Evolutionary conservation across 139 green algal species (phyloP), one percentile per base, ranked within the genome.

Genomic region (Coelastrella sp.): DNA sequence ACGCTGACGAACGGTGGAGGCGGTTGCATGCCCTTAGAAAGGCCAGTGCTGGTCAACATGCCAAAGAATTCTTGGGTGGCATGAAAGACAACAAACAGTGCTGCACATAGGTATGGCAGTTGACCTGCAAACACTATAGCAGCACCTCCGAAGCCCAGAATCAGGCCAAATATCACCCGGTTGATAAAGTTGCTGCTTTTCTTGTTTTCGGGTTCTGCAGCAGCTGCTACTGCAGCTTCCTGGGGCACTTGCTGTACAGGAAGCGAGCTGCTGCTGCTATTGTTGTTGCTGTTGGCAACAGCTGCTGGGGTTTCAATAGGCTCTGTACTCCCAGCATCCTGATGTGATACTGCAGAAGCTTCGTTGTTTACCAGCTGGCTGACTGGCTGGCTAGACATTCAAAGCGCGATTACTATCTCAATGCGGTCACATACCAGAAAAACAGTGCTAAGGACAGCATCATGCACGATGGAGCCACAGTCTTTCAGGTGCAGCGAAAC

Each of bases 41-140:
- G 92, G 37, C 91, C 89, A 43, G 89, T 88, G 23, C 88, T 93
- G 3, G 91, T 94, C 4, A 96, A 73, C 30, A 96, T 92, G 15
- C 91, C 92, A 48, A 90, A 93, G 84, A 92, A 96, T 77, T 96
- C 94, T 40, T 80, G 90, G 1, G 92, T 93, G 9, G 90, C 90
- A 38, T 97, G 94, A 86, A 93, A 97, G 0, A 88, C 85, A 21
- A 95, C 87, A 35, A 97, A 89, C 79, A 94, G 90, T 32, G 88
- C 64, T 15, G 89, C 48, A 21, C 50, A 89, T 0, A 92, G 83
- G 41, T 90, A 94, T 19, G 91, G 93, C 17, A 91, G 41, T 77
- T 88, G 88, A 15, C 94, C 93, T 41, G 84, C 85, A 27, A 89
- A 21, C 40, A 97, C 93, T 19, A 95, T 79, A 5, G 88, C 90